These are phyloP conservation scores for Buxus sempervirens DNA, from an alignment of 164 flowering plant genomes.

Conservation along the genomic window DNA sequence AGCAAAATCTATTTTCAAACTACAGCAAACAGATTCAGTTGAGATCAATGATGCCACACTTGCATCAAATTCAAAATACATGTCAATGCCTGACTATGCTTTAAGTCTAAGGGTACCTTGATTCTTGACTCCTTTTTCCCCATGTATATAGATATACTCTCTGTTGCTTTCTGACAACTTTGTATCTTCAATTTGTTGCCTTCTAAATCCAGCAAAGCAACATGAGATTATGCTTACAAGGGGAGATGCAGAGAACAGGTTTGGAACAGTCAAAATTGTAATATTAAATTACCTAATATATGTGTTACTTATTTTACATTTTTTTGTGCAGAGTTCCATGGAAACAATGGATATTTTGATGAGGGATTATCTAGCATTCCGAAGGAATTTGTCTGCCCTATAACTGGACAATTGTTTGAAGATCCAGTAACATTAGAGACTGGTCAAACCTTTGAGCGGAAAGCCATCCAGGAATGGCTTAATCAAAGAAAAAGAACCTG, in stretches of 20 bases:
- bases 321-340: conserved; percentile 34
- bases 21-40: conserved; percentile 15
- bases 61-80: too few relatives aligned
- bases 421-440: conserved; percentile 83
- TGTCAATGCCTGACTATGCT: background rate
- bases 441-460: conserved; percentile 68
- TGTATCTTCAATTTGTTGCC: background rate
- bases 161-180: background rate
- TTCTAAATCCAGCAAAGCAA: conserved; percentile 29
- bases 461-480: conserved; percentile 57
- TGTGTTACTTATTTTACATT: conserved; percentile 11
- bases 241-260: conserved; percentile 23
- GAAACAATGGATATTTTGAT: conserved; percentile 20
- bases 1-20: conserved; percentile 34
- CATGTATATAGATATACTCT: background rate
- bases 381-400: conserved; percentile 59
- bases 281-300: conserved; percentile 4
- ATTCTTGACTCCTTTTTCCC: background rate
- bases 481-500: conserved; percentile 52
- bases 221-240: conserved; percentile 20
- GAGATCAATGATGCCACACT: conserved; percentile 1
- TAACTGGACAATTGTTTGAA: conserved; percentile 58
- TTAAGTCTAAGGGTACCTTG: conserved; percentile 17
- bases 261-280: background rate
- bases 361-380: conserved; percentile 41